Percentiles rank a stretch among this genome's conserved stretches.
phyloP scores from a whole-genome alignment of 73 alveolate species.

The Diophrys appendiculata region DNA sequence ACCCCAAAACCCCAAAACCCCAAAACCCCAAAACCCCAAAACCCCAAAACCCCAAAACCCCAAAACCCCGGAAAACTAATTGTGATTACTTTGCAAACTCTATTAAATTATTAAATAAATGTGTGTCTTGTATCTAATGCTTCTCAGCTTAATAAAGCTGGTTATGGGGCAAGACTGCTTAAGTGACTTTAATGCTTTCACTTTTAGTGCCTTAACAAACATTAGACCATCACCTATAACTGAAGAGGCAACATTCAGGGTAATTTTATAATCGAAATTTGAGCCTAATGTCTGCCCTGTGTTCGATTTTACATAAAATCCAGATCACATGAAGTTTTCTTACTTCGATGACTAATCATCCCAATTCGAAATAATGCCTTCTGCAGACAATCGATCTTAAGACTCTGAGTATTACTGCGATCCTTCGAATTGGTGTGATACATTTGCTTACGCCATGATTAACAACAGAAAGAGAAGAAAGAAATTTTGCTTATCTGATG shows the following conservation, averaged over 20 bases:
- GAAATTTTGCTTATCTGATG: background rate
- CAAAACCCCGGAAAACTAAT: no score
- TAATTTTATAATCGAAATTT: no score
- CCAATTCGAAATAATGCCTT: background rate
- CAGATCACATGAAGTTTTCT: background rate
- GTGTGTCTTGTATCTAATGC: background rate
- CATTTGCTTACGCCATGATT: background rate
- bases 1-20: no score
- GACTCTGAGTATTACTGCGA: background rate
- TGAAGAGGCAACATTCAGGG: background rate
- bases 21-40: no score
- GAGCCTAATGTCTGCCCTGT: background rate
- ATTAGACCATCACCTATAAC: background rate
- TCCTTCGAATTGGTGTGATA: background rate
- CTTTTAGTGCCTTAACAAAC: background rate
- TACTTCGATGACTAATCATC: background rate
- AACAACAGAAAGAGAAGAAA: background rate
- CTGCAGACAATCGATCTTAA: background rate
- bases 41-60: no score
- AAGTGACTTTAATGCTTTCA: background rate
- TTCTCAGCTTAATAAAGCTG: background rate
- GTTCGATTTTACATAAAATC: background rate
- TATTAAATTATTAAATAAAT: no score
- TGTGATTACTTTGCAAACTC: no score
- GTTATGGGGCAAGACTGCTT: background rate